Conservation (phyloP, 352 stramenopile species). For the Phytophthora idaei region DNA sequence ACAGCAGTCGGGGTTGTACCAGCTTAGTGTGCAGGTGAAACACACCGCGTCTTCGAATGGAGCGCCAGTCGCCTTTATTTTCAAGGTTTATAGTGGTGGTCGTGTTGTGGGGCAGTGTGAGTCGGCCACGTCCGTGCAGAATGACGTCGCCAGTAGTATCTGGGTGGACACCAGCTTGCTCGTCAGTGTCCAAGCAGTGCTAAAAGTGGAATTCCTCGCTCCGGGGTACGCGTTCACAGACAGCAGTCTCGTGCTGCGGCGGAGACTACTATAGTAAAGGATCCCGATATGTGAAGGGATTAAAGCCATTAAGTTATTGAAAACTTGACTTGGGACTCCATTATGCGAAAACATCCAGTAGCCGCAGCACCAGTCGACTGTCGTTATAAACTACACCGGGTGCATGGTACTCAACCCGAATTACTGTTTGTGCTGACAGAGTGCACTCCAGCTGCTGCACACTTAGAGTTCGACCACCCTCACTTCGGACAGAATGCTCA, state of each 20-base stretch:
- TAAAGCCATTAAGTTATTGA: not conserved
- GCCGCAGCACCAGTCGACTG: conserved; percentile 2
- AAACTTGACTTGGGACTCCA: not conserved
- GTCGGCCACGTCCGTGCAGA: conserved; percentile 6
- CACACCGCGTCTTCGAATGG: conserved; percentile 12
- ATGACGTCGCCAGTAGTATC: conserved; percentile 16
- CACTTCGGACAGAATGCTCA: conserved; percentile 17
- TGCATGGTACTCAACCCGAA: conserved; percentile 30
- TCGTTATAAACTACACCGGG: not conserved
- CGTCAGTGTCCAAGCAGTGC: conserved; percentile 3
- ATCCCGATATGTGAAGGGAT: not conserved
- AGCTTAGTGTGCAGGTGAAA: conserved; percentile 39
- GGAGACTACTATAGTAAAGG: conserved; percentile 2
- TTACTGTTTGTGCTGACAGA: conserved; percentile 27
- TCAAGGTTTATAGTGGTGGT: conserved; percentile 21
- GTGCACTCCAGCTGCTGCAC: conserved; percentile 32
- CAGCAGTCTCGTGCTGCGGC: conserved; percentile 24
- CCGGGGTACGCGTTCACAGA: conserved; percentile 30
- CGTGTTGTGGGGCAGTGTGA: conserved; percentile 20
- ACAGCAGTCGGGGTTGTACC: conserved; percentile 27
- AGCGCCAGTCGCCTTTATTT: conserved; percentile 7
- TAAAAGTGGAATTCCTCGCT: conserved; percentile 31
- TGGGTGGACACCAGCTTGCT: conserved; percentile 11
- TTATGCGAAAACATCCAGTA: conserved; percentile 14
- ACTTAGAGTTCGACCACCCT: conserved; percentile 27